Percentiles rank a stretch among this genome's conserved stretches.
These are phyloP conservation scores for Ascochyta rabiei DNA, from an alignment of 2,329 filamentous ascomycete genomes.

Conservation along the genomic window DNA sequence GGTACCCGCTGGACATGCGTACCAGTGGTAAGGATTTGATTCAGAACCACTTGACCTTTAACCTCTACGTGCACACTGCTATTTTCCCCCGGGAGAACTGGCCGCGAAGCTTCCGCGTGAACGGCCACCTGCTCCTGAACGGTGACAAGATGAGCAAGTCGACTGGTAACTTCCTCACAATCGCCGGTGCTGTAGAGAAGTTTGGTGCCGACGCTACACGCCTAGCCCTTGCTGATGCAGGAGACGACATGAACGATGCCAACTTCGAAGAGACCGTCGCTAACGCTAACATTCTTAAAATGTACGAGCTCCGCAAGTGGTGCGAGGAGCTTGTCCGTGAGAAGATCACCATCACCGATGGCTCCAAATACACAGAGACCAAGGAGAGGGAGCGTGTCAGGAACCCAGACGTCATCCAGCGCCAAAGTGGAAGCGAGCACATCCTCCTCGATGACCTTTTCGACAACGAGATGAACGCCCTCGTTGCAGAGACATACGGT, in stretches of 20 bases:
- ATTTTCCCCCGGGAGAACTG: constrained; percentile 88
- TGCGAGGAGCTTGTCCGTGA: constrained; percentile 83
- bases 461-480: constrained; percentile 86
- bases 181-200: constrained; percentile 84
- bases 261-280: constrained; percentile 97
- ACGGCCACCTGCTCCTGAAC: constrained; percentile 92
- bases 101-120: constrained; percentile 83
- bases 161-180: constrained; percentile 95
- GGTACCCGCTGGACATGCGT: constrained; percentile 89
- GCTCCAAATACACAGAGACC: constrained; percentile 50
- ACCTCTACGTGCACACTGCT: constrained; percentile 90
- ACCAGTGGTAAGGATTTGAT: constrained; percentile 78
- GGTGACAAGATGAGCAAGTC: constrained; percentile 99
- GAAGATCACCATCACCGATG: constrained; percentile 51
- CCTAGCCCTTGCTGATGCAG: constrained; percentile 90
- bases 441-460: constrained; percentile 88
- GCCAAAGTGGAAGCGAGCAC: constrained; percentile 68
- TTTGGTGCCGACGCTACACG: constrained; percentile 93
- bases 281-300: constrained; percentile 85
- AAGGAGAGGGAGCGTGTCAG: constrained; percentile 53
- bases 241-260: constrained; percentile 91
- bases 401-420: constrained; percentile 66
- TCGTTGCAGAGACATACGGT: constrained; percentile 77
- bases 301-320: constrained; percentile 87
- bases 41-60: constrained; percentile 92